Percentiles rank a stretch among this genome's conserved stretches.
phyloP scores from a whole-genome alignment of 257 asterid species.

The Eustoma russellianum region DNA sequence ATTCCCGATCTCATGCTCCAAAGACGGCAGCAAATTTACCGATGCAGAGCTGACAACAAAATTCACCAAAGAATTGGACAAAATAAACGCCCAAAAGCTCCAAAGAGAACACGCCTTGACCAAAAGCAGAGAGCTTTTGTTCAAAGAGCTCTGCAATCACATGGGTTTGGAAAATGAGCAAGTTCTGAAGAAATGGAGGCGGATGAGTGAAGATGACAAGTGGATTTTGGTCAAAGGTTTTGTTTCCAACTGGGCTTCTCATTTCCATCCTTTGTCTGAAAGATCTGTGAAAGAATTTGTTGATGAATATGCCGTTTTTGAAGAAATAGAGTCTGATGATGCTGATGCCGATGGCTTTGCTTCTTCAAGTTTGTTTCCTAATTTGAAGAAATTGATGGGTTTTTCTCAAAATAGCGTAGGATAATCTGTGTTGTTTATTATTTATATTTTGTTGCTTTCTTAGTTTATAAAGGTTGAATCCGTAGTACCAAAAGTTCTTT shows the following conservation, averaged over 20 bases:
- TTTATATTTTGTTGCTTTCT: not conserved
- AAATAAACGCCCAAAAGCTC: slow-evolving; percentile 21
- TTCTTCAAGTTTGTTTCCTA: slow-evolving; percentile 25
- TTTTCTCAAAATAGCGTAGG: slow-evolving; percentile 20
- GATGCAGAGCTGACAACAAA: slow-evolving; percentile 45
- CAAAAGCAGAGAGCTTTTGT: slow-evolving; percentile 60
- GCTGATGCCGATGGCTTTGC: slow-evolving; percentile 14
- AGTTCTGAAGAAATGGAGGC: slow-evolving; percentile 48
- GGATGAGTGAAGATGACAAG: slow-evolving; percentile 47
- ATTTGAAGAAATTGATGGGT: slow-evolving; percentile 38
- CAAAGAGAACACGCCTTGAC: slow-evolving; percentile 51
- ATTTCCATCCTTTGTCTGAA: slow-evolving; percentile 69
- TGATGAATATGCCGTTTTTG: slow-evolving; percentile 24
- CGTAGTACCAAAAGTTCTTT: not conserved
- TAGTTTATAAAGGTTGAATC: not conserved
- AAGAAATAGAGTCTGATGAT: slow-evolving; percentile 14
- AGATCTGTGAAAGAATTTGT: slow-evolving; percentile 57
- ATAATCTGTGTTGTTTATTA: not conserved
- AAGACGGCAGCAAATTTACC: slow-evolving; percentile 9
- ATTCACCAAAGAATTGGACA: slow-evolving; percentile 33
- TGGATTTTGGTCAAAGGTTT: slow-evolving; percentile 41
- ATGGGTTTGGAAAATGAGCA: slow-evolving; percentile 45
- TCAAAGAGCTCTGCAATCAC: slow-evolving; percentile 46
- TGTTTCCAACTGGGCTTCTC: slow-evolving; percentile 57
- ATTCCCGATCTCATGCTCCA: slow-evolving; percentile 34